phyloP scores from a whole-genome alignment of 257 asterid species.

The Fraxinus pennsylvanica region DNA sequence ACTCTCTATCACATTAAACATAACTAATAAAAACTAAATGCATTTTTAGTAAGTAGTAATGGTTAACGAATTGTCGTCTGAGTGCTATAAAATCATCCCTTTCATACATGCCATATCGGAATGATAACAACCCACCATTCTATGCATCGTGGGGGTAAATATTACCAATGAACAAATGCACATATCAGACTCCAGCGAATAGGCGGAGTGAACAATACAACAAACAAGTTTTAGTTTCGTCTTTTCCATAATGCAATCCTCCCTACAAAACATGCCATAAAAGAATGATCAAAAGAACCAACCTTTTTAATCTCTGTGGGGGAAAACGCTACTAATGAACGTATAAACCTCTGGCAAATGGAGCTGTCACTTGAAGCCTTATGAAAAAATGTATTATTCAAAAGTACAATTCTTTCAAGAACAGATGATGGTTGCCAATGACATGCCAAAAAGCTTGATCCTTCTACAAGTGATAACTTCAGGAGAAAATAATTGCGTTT shows the following conservation, averaged over 20 bases:
- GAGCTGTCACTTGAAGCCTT: conserved; percentile 37
- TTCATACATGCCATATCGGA: too few relatives aligned
- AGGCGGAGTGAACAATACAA: not conserved
- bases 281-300: conserved; percentile 18
- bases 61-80: too few relatives aligned
- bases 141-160: too few relatives aligned
- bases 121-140: too few relatives aligned
- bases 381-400: not conserved
- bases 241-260: too few relatives aligned
- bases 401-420: conserved; percentile 19
- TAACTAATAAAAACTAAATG: too few relatives aligned
- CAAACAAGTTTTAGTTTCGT: not conserved
- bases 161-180: too few relatives aligned
- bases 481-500: conserved; percentile 59
- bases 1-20: too few relatives aligned
- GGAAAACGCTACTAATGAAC: conserved; percentile 5
- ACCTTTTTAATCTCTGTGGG: not conserved
- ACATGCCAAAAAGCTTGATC: conserved; percentile 23
- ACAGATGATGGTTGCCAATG: conserved; percentile 27
- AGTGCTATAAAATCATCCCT: too few relatives aligned
- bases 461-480: conserved; percentile 24
- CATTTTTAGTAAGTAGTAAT: too few relatives aligned
- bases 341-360: conserved; percentile 26
- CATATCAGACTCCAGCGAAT: too few relatives aligned
- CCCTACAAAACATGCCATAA: not conserved